These are phyloP conservation scores for Rhizoclosmatium globosum DNA, from an alignment of 192 early-diverging fungal genomes.

Conservation along the genomic window DNA sequence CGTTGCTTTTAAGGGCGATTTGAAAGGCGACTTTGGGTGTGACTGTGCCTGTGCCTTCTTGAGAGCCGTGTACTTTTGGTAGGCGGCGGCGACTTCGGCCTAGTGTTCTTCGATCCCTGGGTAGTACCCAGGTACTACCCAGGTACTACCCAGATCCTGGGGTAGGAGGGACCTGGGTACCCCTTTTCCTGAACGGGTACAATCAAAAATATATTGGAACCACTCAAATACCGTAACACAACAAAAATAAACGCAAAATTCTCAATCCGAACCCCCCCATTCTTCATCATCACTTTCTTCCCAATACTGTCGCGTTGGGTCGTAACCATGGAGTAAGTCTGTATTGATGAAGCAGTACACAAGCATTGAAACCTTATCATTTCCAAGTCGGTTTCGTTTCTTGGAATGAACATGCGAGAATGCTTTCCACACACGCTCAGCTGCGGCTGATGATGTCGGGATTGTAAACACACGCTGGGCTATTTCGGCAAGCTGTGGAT, in stretches of 20 bases:
- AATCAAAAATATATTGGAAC: neutral
- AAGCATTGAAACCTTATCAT: neutral
- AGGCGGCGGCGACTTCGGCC: neutral
- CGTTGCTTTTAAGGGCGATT: too few species aligned
- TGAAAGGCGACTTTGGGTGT: too few species aligned
- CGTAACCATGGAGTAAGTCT: neutral
- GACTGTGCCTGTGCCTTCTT: too few species aligned
- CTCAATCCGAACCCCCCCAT: neutral
- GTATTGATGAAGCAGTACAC: slow-evolving; percentile 1
- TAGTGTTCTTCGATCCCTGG: neutral
- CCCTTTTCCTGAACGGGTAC: neutral
- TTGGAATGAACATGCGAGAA: slow-evolving; percentile 9
- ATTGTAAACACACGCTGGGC: neutral
- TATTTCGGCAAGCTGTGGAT: slow-evolving; percentile 4
- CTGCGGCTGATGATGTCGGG: slow-evolving; percentile 9
- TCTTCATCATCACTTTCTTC: slow-evolving; percentile 8
- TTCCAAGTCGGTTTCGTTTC: slow-evolving; percentile 14
- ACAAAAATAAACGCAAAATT: neutral
- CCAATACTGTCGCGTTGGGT: neutral
- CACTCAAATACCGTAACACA: neutral
- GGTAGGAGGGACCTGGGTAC: neutral
- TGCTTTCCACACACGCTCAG: slow-evolving; percentile 7
- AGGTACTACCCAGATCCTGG: neutral
- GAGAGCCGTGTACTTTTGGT: neutral
- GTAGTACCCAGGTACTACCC: neutral